These are phyloP conservation scores for Ceratocystiopsis brevicomis DNA, from an alignment of 2,329 filamentous ascomycete genomes.

Conservation along the genomic window DNA sequence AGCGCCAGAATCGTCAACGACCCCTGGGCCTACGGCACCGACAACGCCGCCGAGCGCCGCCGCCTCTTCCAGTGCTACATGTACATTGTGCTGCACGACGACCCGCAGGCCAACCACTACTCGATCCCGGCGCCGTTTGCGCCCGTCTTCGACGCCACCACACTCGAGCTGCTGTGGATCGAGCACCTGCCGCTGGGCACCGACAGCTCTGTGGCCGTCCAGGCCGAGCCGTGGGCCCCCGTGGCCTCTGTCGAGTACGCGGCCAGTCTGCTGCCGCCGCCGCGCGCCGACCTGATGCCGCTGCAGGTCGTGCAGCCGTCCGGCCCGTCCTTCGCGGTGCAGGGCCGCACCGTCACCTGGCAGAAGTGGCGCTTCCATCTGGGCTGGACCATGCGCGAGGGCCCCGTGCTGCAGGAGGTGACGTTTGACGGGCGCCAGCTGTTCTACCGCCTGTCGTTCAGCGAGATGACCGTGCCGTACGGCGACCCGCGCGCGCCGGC, in stretches of 20 bases:
- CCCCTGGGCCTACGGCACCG: slow-evolving; percentile 1
- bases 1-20: not conserved
- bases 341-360: slow-evolving; percentile 32
- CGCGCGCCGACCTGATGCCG: slow-evolving; percentile 32
- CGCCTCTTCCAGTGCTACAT: slow-evolving; percentile 3
- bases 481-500: slow-evolving; percentile 14
- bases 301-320: slow-evolving; percentile 17
- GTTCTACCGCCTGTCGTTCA: too few species aligned
- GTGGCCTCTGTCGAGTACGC: slow-evolving; percentile 13
- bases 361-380: slow-evolving; percentile 53
- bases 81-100: not conserved
- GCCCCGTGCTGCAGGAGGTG: slow-evolving; percentile 49
- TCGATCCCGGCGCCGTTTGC: not conserved
- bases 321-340: slow-evolving; percentile 25
- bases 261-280: slow-evolving; percentile 17
- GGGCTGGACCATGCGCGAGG: slow-evolving; percentile 49
- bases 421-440: slow-evolving; percentile 18
- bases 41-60: slow-evolving; percentile 14
- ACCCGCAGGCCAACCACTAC: slow-evolving; percentile 3
- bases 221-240: not conserved
- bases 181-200: not conserved
- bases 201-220: not conserved
- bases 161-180: not conserved
- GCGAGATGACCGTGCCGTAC: too few species aligned
- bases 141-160: slow-evolving; percentile 1